A percentile compares a stretch with the other conserved stretches of the same genome.
Conservation (phyloP, 306 rosid species). For the Lathyrus tuberosus region DNA sequence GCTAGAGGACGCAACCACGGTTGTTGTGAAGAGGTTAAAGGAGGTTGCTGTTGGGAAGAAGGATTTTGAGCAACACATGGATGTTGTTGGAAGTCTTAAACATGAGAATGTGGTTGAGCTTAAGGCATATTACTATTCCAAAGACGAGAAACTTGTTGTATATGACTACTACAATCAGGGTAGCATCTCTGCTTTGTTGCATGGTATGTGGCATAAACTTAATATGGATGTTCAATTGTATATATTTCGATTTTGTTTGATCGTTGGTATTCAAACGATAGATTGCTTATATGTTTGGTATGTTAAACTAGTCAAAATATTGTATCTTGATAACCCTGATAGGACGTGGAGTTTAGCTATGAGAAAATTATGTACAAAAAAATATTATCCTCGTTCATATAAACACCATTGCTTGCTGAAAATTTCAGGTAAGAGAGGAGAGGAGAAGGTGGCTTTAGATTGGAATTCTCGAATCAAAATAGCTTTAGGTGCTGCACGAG, state of each 20-base stretch:
- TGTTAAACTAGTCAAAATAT: too few species aligned
- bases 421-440: constrained; percentile 80
- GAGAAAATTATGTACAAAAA: neutral
- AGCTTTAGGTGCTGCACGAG: constrained; percentile 86
- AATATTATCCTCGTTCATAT: neutral
- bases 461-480: constrained; percentile 77
- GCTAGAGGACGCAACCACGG: constrained; percentile 75
- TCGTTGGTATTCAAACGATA: neutral
- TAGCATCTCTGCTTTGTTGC: constrained; percentile 74
- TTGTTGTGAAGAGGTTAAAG: constrained; percentile 87
- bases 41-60: constrained; percentile 60
- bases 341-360: neutral
- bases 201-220: constrained; percentile 57
- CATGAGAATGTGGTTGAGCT: constrained; percentile 85
- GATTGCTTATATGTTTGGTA: too few species aligned
- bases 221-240: neutral
- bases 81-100: constrained; percentile 70
- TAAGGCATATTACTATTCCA: constrained; percentile 60
- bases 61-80: constrained; percentile 83
- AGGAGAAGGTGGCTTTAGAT: constrained; percentile 65
- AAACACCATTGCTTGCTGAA: neutral
- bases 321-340: too few species aligned
- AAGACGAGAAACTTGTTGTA: constrained; percentile 42
- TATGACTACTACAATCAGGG: constrained; percentile 71
- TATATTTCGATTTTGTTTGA: neutral